A percentile compares a stretch with the other conserved stretches of the same genome.
Evolutionary conservation across 257 asterid species (phyloP).

Genomic region (Schizonepeta tenuifolia): DNA sequence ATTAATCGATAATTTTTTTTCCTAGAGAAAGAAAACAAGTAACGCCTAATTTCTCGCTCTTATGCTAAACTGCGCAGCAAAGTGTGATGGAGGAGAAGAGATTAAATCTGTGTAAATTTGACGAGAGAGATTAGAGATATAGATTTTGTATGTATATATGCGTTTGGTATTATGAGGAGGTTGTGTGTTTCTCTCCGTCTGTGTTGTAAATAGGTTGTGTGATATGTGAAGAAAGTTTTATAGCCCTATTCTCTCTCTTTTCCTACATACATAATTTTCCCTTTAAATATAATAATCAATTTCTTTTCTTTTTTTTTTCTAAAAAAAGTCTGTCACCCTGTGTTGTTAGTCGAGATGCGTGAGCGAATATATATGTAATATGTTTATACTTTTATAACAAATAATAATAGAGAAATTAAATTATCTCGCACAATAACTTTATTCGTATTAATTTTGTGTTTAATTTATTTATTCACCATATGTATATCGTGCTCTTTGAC

Average conservation of each 20-base stretch:
- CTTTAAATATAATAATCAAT: too few species aligned
- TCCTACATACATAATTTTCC: background rate
- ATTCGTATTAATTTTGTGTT: too few species aligned
- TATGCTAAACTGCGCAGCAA: constrained; percentile 27
- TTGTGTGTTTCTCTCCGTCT: constrained; percentile 27
- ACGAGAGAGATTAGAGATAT: constrained; percentile 31
- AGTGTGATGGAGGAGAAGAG: constrained; percentile 25
- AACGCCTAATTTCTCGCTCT: constrained; percentile 19
- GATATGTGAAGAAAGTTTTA: constrained; percentile 29
- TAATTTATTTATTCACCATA: background rate
- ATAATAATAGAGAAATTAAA: too few species aligned
- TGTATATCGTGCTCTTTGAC: too few species aligned
- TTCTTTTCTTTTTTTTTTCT: background rate
- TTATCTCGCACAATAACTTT: too few species aligned
- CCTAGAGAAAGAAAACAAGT: constrained; percentile 16
- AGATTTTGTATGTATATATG: constrained; percentile 40
- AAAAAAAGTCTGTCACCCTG: too few species aligned
- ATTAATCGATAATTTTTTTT: constrained; percentile 12
- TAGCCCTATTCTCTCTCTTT: constrained; percentile 25
- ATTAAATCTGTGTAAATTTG: constrained; percentile 32
- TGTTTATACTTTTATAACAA: too few species aligned
- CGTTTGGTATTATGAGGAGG: constrained; percentile 35
- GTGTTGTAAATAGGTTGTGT: constrained; percentile 30
- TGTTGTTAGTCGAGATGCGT: too few species aligned
- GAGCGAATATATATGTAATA: too few species aligned